Base-by-base conservation (phyloP, 257 asterid genomes). In the Vinca minor region DNA sequence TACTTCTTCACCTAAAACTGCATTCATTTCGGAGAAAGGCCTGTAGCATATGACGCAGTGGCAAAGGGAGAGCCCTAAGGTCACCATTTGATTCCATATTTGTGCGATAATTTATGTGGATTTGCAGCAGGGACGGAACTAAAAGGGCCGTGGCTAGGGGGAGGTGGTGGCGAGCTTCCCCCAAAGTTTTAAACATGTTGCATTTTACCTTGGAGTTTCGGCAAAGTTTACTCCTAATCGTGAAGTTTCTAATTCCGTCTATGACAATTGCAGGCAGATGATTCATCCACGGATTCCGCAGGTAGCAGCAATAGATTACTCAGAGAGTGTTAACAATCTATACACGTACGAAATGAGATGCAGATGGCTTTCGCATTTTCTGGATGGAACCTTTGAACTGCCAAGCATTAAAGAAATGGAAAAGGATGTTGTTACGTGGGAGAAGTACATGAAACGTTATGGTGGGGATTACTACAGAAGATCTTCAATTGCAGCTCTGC, bases 211-310 rank as follows among this genome's bases (percentile, higher is more conserved):
- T n/a, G n/a, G n/a, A n/a, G n/a, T n/a, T n/a, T n/a, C n/a, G n/a
- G n/a, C n/a, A n/a, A n/a, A n/a, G n/a, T n/a, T n/a, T n/a, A n/a
- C n/a, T n/a, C n/a, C n/a, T n/a, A n/a, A n/a, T n/a, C n/a, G n/a
- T n/a, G n/a, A n/a, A n/a, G n/a, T n/a, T n/a, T n/a, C n/a, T n/a
- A n/a, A n/a, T 41, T 1, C 3, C 17, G 11, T 15, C 25, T 34
- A 15, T n/a, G n/a, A n/a, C n/a, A n/a, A 31, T 8, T 71, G 25
- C 80, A 83, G 96, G 69, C 85, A 88, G 56, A 74, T 82, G 63
- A 78, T 88, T 65, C 89, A 77, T 79, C 96, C 96, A 0, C 54
- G 88, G 57, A 83, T 88, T 64, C 96, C 96, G 56, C 89, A 84
- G 34, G 59, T 88, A 10, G 96, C 82, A 0, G 76, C 79, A 7